Base-by-base conservation (phyloP, 2,329 filamentous ascomycete species). In the Colletotrichum liriopes region DNA sequence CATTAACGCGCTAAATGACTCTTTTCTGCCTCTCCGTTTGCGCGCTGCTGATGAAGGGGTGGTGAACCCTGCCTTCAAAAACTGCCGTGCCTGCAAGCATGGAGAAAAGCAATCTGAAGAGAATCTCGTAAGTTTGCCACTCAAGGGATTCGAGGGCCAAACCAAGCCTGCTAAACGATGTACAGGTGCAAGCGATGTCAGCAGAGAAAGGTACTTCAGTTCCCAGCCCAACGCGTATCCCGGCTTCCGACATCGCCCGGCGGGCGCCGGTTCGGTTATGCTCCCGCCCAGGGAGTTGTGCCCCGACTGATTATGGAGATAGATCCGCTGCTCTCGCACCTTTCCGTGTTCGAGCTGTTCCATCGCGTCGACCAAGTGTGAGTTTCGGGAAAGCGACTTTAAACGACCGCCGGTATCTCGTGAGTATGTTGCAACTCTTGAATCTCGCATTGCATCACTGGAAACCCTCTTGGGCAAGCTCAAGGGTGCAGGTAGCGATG, bases 401-500 rank as follows among this genome's bases (percentile, higher is more conserved):
- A 71, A 73, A 32, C 67, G 74, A n/a, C 63, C 70, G 7, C 75
- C 75, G 4, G 70, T 71, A 16, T 74, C 75, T 0, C 75, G 74
- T 23, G 78, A 76, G 29, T 78, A 79, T 32, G 77, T 79, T n/a
- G 76, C 76, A 37, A 75, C 60, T 3, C 73, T 79, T 0, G 77
- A 79, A 32, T 75, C 79, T 23, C 76, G 76, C 7, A 68, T 79
- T 2, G 78, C 76, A 12, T 75, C 74, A 5, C 75, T 79, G 5
- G 77, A 79, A 26, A 55, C 70, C 5, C 66, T 75, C 32, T 52
- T 76, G 7, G 64, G 45, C 9, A 49, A 61, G 60, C 74, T 85
- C 81, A 37, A 85, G 75, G 66, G 83, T 76, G 47, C 82, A 77
- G 26, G 77, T 74, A 8, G 74, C 55, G 35, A 75, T 67, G 43